Evolutionary conservation across 1,139 yeast species (phyloP), one percentile per base, ranked within the genome.

Genomic region (Debaryomyces nepalensis): DNA sequence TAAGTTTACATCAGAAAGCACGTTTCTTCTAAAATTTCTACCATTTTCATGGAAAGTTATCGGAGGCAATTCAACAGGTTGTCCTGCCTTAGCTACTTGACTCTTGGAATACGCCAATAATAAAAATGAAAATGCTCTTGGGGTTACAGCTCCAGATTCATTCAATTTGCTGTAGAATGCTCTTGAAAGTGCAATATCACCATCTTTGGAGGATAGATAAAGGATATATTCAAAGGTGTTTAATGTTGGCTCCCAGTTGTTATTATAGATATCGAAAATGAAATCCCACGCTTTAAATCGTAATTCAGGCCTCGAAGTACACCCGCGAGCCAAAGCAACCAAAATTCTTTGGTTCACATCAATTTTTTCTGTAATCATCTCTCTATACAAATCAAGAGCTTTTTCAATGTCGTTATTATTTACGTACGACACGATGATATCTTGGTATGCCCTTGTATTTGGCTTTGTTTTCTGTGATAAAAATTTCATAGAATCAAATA

Each of bases 401-500:
- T 77, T 80, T 48, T 89, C 93, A 10, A 86, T 68, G 43, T 87
- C 78, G 43, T 78, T 70, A 44, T 79, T 74, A 49, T 78, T 77
- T 4, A 83, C 78, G 46, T 88, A 81, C 1, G 89, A 73, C 6
- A 81, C 73, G 16, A 91, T 77, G 65, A 90, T 78, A 11, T 86
- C 79, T 46, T 84, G 82, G 61, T 89, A 93, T 1, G 89, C 80
- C 15, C 69, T 64, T 0, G 79, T 59, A 39, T 82, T 85, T 0
- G 98, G 97, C 40, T 78, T 77, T 2, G 88, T 79, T 23, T 68
- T 64, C 5, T 71, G 58, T 0, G 95, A 81, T 48, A 85, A 63
- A 58, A 87, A 91, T 59, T 89, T 91, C 90, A 93, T 84, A 49
- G 89, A 80, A 53, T 86, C 93, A 59, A 93, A 93, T 1, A 87